These are phyloP conservation scores for Beauveria bassiana DNA, from an alignment of 2,329 filamentous ascomycete genomes.

Conservation along the genomic window DNA sequence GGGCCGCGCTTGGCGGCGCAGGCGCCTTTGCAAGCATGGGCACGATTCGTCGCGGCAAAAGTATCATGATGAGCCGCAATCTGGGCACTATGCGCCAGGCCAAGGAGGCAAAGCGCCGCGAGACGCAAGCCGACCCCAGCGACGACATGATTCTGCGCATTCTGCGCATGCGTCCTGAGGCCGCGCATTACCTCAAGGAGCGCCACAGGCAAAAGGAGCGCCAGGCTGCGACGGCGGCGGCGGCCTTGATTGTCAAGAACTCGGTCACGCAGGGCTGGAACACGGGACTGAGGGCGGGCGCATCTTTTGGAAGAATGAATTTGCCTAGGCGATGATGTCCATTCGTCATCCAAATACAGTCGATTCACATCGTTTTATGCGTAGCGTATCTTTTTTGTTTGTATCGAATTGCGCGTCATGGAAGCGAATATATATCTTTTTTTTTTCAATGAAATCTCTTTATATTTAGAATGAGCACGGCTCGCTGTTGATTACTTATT, in stretches of 20 bases:
- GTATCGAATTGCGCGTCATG: too few relatives aligned
- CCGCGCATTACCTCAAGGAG: conserved; percentile 78
- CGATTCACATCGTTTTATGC: too few relatives aligned
- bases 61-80: conserved; percentile 90
- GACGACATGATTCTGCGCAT: conserved; percentile 98
- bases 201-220: conserved; percentile 89
- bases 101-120: conserved; percentile 91
- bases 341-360: too few relatives aligned
- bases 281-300: conserved; percentile 25
- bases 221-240: conserved; percentile 80
- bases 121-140: conserved; percentile 91
- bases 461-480: too few relatives aligned
- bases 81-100: conserved; percentile 92
- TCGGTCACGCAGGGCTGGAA: conserved; percentile 61
- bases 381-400: too few relatives aligned
- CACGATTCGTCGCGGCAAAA: conserved; percentile 60
- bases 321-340: conserved; percentile 38
- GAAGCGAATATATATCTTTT: too few relatives aligned
- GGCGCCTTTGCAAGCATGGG: conserved; percentile 57
- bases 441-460: too few relatives aligned
- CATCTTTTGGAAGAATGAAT: conserved; percentile 34
- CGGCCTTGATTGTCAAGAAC: conserved; percentile 89
- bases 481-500: too few relatives aligned
- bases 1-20: conserved; percentile 26
- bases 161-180: conserved; percentile 88